phyloP scores from a whole-genome alignment of 805 yeast species.

The Soucietia sequanensis region DNA sequence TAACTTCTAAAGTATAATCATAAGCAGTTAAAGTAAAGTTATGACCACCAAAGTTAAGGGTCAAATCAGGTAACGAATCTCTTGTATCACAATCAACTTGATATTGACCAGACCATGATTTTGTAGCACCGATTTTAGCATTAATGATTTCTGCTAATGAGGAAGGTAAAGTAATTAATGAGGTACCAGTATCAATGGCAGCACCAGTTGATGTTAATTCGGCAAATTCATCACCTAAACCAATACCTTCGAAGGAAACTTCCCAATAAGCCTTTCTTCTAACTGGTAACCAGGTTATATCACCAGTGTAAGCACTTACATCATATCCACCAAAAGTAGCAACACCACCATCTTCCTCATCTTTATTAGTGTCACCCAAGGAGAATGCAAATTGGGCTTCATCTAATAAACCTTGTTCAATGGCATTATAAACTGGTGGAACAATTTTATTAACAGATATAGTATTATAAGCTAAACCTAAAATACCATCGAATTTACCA shows the following conservation, averaged over 20 bases:
- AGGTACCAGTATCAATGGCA: slow-evolving; percentile 98
- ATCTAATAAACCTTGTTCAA: slow-evolving; percentile 77
- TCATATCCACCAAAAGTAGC: slow-evolving; percentile 97
- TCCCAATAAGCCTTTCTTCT: slow-evolving; percentile 99
- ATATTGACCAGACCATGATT: slow-evolving; percentile 98
- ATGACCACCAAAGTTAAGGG: slow-evolving; percentile 85
- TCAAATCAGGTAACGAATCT: slow-evolving; percentile 84
- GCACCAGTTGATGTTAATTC: slow-evolving; percentile 84
- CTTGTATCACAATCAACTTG: slow-evolving; percentile 85
- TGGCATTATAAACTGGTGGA: slow-evolving; percentile 93
- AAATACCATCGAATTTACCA: slow-evolving; percentile 97
- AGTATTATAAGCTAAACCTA: slow-evolving; percentile 91
- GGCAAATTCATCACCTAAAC: slow-evolving; percentile 91
- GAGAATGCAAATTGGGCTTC: slow-evolving; percentile 85
- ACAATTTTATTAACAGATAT: slow-evolving; percentile 86
- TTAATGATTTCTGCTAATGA: slow-evolving; percentile 94
- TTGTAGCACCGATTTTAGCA: slow-evolving; percentile 94
- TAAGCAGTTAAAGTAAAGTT: slow-evolving; percentile 87
- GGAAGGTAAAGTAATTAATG: slow-evolving; percentile 91
- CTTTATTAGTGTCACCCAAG: slow-evolving; percentile 73
- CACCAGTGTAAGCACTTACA: slow-evolving; percentile 70
- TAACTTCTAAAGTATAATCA: slow-evolving; percentile 91
- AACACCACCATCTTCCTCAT: slow-evolving; percentile 76
- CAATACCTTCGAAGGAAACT: slow-evolving; percentile 87
- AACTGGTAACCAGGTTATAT: slow-evolving; percentile 93